Evolutionary conservation across 2,329 filamentous ascomycete genomes (phyloP), one percentile per base, ranked within the genome.

Genomic region (Chalaropsis ovoidea): DNA sequence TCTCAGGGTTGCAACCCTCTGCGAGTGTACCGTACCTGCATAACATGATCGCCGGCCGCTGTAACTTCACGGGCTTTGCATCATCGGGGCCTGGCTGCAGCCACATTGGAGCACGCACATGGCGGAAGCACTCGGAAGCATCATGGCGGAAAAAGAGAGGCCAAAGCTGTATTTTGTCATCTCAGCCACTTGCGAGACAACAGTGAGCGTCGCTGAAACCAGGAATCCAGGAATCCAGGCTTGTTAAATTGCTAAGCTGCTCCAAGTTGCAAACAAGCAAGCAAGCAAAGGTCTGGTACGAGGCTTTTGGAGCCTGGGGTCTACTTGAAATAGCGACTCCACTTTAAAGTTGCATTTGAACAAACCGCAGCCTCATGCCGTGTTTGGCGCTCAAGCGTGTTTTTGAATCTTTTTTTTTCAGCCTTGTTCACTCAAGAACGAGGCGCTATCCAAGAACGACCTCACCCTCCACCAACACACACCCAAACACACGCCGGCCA

Each of bases 331-430:
- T 10, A 15, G 11, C 7, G 49, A 11, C n/a, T 27, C 65, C 65
- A 67, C 62, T 67, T 67, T 60, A 67, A 27, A n/a, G 65, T 64
- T 63, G 61, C 31, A 31, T 4, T 15, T 31, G n/a, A 42, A 43
- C 64, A 19, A 17, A 7, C 4, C 3, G 31, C 45, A 64, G 65
- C 65, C 65, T 66, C 19, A 61, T 24, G 49, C 39, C 45, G 65
- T 49, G 60, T 35, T n/a, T 24, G 22, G 11, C 17, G 13, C 27
- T 47, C 49, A 63, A 47, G 49, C 61, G 61, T 61, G 61, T 64
- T 63, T 52, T 43, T 13, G 19, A 54, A 47, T 47, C 47, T 24
- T 45, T 47, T 66, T 63, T 61, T 62, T 61, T 67, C 54, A 61
- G 61, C 65, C 61, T 64, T 61, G 52, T 24, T 22, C 35, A 39